Evolutionary conservation across 371 early-diverging fungal genomes (phyloP), one percentile per base, ranked within the genome.

Genomic region (Mortierella sp.): DNA sequence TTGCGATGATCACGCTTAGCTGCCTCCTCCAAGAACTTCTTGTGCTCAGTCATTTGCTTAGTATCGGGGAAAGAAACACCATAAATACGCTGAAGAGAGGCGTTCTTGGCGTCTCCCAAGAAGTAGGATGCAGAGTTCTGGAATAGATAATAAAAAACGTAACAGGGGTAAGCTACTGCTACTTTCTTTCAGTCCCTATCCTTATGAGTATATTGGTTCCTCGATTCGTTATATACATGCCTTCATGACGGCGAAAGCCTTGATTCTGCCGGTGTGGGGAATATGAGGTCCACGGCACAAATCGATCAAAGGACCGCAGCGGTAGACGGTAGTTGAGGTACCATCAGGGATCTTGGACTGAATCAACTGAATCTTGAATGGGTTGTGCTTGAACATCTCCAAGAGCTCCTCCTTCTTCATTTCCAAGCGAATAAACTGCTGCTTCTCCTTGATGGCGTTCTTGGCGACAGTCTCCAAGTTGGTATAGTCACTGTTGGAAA

Each of bases 231-330:
- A n/a, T 47, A 47, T n/a, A 41, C 67, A 50, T 67, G 89, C 90
- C 89, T 97, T 98, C 81, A 93, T 92, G 60, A 99, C 91, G 28
- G 95, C 91, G 67, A 99, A 92, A 19, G 98, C 91, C 88, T 98
- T 99, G 80, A 99, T 95, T 69, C 92, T 89, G 48, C 97, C 96
- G 43, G 99, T 99, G 86, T 94, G 89, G 64, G 96, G 96, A 68
- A 99, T 92, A 84, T 99, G 99, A 65, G 99, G 99, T 47, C 99
- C 99, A 76, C 92, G 87, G 89, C 99, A 99, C 88, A 99, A 90
- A 92, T 99, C 99, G 67, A 99, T 97, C 78, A 99, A 91, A 40
- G 98, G 97, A 63, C 99, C 99, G 77, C 99, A 98, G 63, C 97
- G 93, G 88, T 99, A 99, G 64, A 99, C 99, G 19, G 99, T 99